Evolutionary conservation across 192 early-diverging fungal species (phyloP).

Genomic region (Gryganskiella cystojenkinii): DNA sequence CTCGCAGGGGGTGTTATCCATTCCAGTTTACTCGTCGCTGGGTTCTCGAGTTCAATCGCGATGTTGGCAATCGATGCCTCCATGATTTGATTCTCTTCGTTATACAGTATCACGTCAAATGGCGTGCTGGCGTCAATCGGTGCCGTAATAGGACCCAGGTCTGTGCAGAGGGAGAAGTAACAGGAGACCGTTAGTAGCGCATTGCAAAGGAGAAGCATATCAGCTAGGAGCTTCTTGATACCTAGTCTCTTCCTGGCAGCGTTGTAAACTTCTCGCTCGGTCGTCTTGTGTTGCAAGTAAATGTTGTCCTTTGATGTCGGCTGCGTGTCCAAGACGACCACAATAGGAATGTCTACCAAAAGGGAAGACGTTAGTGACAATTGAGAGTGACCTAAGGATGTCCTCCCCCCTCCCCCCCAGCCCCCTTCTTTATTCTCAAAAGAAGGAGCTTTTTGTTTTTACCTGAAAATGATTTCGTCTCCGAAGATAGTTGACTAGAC

Average conservation of each 20-base stretch:
- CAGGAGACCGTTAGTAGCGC: no score
- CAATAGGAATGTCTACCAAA: slow-evolving; percentile 17
- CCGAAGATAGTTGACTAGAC: slow-evolving; percentile 38
- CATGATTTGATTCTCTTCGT: slow-evolving; percentile 59
- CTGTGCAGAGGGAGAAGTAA: not conserved
- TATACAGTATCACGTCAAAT: slow-evolving; percentile 66
- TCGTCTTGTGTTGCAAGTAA: slow-evolving; percentile 67
- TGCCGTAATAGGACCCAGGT: slow-evolving; percentile 18
- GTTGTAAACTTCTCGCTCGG: slow-evolving; percentile 58
- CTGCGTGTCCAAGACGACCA: slow-evolving; percentile 55
- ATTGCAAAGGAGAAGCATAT: no score
- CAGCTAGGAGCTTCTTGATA: slow-evolving; percentile 10
- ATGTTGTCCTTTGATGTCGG: slow-evolving; percentile 33
- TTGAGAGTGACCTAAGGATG: no score
- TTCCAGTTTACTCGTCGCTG: slow-evolving; percentile 13
- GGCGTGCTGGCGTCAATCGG: slow-evolving; percentile 20
- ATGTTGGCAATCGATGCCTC: slow-evolving; percentile 68
- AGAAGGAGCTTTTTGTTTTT: no score
- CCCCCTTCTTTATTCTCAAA: no score
- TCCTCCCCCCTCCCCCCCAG: no score
- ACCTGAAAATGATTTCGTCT: slow-evolving; percentile 30
- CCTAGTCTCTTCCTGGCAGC: slow-evolving; percentile 52
- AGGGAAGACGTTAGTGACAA: no score
- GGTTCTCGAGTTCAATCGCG: slow-evolving; percentile 51
- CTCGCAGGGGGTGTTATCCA: slow-evolving; percentile 61